Base-by-base conservation (phyloP, 2,329 filamentous ascomycete genomes). In the Thelonectria rubi region DNA sequence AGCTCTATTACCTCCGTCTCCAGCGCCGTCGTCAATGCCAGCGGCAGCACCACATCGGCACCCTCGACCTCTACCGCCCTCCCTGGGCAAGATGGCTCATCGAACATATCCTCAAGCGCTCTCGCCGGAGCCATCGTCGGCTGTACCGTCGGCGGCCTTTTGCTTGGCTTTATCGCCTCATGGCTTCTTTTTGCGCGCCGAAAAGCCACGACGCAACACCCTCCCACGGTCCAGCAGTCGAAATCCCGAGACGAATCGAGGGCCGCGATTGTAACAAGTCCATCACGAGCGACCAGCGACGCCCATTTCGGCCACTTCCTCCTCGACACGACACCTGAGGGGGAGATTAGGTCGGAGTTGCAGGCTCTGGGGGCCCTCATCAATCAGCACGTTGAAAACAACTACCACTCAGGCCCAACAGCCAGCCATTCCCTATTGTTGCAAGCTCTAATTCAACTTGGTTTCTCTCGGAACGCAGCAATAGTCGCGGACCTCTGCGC, bases 361-460 rank as follows among this genome's bases (percentile, higher is more conserved):
- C 63, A 69, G 4, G 70, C 76, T 1, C 57, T 81, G 3, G 70
- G 71, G 1, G 67, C 74, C 5, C 72, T 80, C 5, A 73, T 81
- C 11, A 71, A 75, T 26, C 73, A 77, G 39, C 80, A 82, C 60
- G 75, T 79, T 40, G 74, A 80, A 55, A 75, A 69, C 53, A 66
- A 80, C 51, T 81, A 81, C 51, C 77, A 79, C 55, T 47, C 64
- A 0, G 60, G 72, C 0, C 69, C 69, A 1, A 59, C 76, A 0
- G 42, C 47, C 5, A 67, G 65, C 56, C 9, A 50, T 1, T 57
- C 59, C 12, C 48, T 57, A 3, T 66, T 79, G 8, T 65, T n/a
- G 39, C 69, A 20, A 47, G 58, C 60, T 2, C 65, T 79, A 3
- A 30, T 42, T 2, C 53, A 67, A 18, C 63, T 78, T 10, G 74